phyloP scores from a whole-genome alignment of 2,329 filamentous ascomycete species.

The Penicillium sp. region DNA sequence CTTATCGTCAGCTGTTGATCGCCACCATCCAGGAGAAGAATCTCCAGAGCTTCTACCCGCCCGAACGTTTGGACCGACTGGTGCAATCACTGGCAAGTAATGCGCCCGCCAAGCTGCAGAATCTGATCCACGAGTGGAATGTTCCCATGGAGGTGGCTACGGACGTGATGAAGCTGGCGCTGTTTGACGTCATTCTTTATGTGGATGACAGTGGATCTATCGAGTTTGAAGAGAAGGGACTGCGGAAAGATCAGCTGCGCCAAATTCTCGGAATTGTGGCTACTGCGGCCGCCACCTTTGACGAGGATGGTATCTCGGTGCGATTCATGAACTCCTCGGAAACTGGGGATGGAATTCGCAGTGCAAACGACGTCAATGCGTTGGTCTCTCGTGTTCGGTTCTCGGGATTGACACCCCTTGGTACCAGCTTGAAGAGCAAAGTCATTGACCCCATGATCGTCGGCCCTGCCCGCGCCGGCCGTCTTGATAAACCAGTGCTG shows the following conservation, averaged over 20 bases:
- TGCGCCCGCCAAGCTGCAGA: conserved; percentile 50
- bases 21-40: conserved; percentile 60
- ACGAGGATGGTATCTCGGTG: conserved; percentile 65
- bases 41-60: conserved; percentile 60
- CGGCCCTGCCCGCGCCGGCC: conserved; percentile 50
- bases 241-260: conserved; percentile 65
- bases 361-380: conserved; percentile 57
- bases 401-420: conserved; percentile 66
- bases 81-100: conserved; percentile 34
- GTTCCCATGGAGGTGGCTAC: conserved; percentile 61
- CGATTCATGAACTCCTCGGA: conserved; percentile 68
- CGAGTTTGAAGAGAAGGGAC: conserved; percentile 65
- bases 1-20: conserved; percentile 58
- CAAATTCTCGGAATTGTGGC: conserved; percentile 64
- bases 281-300: conserved; percentile 66
- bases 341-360: conserved; percentile 56
- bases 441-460: conserved; percentile 63
- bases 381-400: conserved; percentile 61
- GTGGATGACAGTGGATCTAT: conserved; percentile 71
- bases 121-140: conserved; percentile 57
- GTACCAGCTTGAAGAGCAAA: conserved; percentile 61
- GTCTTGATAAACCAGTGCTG: conserved; percentile 62
- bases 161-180: conserved; percentile 61
- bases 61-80: conserved; percentile 44
- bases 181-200: conserved; percentile 64